Conservation (phyloP, 345 rosid species). For the Euclidium syriacum region DNA sequence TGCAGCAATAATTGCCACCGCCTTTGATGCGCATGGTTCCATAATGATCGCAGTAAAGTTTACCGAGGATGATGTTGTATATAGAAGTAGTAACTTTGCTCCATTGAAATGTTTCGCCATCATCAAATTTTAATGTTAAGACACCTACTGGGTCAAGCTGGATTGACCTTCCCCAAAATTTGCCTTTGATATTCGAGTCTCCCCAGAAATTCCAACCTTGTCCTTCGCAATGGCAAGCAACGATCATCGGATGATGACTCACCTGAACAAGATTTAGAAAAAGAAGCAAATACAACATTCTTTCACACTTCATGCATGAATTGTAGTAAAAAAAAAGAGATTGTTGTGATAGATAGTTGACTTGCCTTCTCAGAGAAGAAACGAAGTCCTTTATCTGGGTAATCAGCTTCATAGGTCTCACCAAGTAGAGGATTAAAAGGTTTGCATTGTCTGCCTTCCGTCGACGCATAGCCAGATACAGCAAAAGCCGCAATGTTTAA, state of each 20-base stretch:
- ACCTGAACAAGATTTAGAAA: constrained; percentile 45
- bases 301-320: not conserved
- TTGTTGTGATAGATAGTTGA: constrained; percentile 1
- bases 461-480: constrained; percentile 97
- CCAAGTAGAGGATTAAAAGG: constrained; percentile 99
- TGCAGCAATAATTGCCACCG: constrained; percentile 76
- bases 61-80: constrained; percentile 94
- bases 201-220: constrained; percentile 99
- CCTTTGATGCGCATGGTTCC: constrained; percentile 96
- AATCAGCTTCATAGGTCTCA: constrained; percentile 97
- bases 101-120: constrained; percentile 90
- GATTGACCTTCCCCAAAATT: constrained; percentile 97
- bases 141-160: constrained; percentile 98
- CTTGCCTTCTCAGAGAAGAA: constrained; percentile 93
- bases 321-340: not conserved
- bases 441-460: constrained; percentile 97
- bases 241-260: constrained; percentile 96
- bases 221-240: constrained; percentile 99
- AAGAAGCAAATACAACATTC: not conserved
- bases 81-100: constrained; percentile 98
- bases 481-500: constrained; percentile 95
- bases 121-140: constrained; percentile 80
- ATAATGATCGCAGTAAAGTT: constrained; percentile 94
- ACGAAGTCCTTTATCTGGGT: constrained; percentile 95
- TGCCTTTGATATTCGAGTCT: constrained; percentile 95